A percentile compares a stretch with the other conserved stretches of the same genome.
Evolutionary conservation across 1,284 basidiomycete species (phyloP).

Genomic region (Irpex rosettiformis): DNA sequence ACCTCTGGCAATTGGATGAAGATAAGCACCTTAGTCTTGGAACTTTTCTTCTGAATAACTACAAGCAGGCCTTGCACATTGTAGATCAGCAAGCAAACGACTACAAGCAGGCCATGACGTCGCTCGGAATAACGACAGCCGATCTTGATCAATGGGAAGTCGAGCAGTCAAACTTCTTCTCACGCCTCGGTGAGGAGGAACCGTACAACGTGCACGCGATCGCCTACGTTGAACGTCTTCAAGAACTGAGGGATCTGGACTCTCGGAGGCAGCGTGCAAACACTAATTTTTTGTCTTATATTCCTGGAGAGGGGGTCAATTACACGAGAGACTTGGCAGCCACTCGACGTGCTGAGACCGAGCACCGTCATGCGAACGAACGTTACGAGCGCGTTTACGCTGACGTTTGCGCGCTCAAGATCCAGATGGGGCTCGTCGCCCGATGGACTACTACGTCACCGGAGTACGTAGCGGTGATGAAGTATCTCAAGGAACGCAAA

Average conservation of each 20-base stretch:
- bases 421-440: slow-evolving; percentile 16
- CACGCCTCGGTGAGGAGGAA: slow-evolving; percentile 1
- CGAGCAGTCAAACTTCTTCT: slow-evolving; percentile 8
- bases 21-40: slow-evolving; percentile 24
- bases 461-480: slow-evolving; percentile 14
- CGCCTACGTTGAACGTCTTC: slow-evolving; percentile 14
- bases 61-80: slow-evolving; percentile 2
- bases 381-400: too few species aligned
- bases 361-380: too few species aligned
- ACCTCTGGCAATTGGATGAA: slow-evolving; percentile 25
- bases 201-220: background rate
- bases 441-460: slow-evolving; percentile 17
- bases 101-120: too few species aligned
- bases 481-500: slow-evolving; percentile 14
- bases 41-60: slow-evolving; percentile 21
- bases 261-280: too few species aligned
- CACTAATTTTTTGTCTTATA: too few species aligned
- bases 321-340: too few species aligned
- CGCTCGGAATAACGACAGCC: slow-evolving; percentile 4
- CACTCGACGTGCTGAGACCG: too few species aligned
- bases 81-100: too few species aligned
- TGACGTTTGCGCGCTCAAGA: too few species aligned
- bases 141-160: slow-evolving; percentile 15
- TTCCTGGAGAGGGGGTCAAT: too few species aligned
- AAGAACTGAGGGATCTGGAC: background rate